Percentiles rank a stretch among this genome's conserved stretches.
Evolutionary conservation across 2,329 filamentous ascomycete species (phyloP).

Genomic region (Xylaria sp.): DNA sequence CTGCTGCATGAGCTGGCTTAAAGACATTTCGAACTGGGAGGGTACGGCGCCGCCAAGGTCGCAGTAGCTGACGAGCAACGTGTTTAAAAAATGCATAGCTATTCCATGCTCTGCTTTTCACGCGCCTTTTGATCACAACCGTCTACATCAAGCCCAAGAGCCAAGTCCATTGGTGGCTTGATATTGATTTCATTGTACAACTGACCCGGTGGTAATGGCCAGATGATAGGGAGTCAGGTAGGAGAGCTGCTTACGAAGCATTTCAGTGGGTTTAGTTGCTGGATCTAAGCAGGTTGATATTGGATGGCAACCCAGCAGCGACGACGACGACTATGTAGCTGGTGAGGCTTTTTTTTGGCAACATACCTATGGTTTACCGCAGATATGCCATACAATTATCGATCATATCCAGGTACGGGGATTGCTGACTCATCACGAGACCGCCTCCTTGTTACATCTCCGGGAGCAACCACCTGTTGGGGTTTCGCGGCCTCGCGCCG

Average conservation of each 20-base stretch:
- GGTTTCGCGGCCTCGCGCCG: not conserved
- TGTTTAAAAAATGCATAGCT: slow-evolving; percentile 46
- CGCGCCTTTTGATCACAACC: not conserved
- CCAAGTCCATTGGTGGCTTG: not conserved
- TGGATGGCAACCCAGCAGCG: not conserved
- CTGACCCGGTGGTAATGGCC: not conserved
- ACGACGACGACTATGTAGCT: not conserved
- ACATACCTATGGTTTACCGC: not conserved
- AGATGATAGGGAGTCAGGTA: not conserved
- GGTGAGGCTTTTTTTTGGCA: not conserved
- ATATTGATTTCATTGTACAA: not conserved
- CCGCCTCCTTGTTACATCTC: not conserved
- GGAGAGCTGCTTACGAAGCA: not conserved
- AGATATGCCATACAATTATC: not conserved
- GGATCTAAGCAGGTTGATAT: not conserved
- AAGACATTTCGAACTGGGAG: slow-evolving; percentile 62
- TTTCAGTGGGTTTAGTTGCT: not conserved
- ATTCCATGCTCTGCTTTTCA: not conserved
- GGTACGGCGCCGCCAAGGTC: slow-evolving; percentile 62
- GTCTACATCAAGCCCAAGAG: not conserved
- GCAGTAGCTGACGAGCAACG: slow-evolving; percentile 54
- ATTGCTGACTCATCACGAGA: not conserved
- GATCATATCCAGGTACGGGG: not conserved
- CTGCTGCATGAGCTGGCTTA: slow-evolving; percentile 58
- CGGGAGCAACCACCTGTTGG: not conserved